phyloP scores from a whole-genome alignment of 164 flowering plant genomes.

The Chloranthus sessilifolius region DNA sequence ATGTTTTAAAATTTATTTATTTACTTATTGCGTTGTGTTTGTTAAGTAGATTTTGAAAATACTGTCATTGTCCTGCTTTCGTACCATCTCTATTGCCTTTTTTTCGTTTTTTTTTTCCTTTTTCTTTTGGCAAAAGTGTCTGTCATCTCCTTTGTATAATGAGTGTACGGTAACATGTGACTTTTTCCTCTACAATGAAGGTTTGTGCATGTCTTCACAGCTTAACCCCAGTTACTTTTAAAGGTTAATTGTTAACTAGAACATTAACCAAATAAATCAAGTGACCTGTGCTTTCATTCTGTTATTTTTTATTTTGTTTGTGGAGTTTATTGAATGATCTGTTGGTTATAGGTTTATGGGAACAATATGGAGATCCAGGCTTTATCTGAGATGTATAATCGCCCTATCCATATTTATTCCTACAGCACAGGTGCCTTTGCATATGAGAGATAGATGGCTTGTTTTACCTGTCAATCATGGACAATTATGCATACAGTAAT shows the following conservation, averaged over 20 bases:
- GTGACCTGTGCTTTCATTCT: neutral
- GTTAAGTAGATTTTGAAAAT: too few species aligned
- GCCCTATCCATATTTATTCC: conserved; percentile 94
- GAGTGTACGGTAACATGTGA: too few species aligned
- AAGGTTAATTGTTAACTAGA: neutral
- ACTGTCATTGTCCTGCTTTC: too few species aligned
- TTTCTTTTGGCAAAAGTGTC: too few species aligned
- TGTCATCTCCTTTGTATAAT: too few species aligned
- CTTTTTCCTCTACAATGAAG: too few species aligned
- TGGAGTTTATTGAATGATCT: neutral
- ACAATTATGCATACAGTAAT: conserved; percentile 5
- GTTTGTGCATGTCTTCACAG: too few species aligned
- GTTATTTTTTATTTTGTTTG: neutral
- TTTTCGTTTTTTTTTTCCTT: too few species aligned
- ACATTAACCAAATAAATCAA: neutral
- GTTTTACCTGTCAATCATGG: neutral
- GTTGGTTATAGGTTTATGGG: conserved; percentile 78
- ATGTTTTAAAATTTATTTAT: too few species aligned
- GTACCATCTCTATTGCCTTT: too few species aligned
- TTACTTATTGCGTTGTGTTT: too few species aligned
- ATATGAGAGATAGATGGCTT: neutral
- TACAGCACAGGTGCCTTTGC: conserved; percentile 72
- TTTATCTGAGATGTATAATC: conserved; percentile 88
- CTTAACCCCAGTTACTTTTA: too few species aligned
- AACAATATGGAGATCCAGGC: conserved; percentile 98